A percentile compares a stretch with the other conserved stretches of the same genome.
These are phyloP conservation scores for Nepenthes gracilis DNA, from an alignment of 148 eudicot species.

Conservation along the genomic window DNA sequence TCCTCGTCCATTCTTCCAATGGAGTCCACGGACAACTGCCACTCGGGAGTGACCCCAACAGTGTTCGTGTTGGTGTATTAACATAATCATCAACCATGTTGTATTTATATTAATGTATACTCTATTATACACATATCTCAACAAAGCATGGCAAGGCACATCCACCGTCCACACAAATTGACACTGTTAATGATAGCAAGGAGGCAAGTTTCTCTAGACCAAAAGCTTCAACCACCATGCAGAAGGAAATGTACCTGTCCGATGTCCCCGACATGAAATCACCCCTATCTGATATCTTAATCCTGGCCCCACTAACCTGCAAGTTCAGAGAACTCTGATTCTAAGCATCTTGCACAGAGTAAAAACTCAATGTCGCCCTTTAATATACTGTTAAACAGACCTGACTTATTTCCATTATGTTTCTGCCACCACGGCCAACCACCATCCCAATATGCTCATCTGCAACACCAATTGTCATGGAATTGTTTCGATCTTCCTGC, in stretches of 20 bases:
- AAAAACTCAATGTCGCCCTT: background rate
- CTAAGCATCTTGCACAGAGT: background rate
- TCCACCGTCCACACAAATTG: too few relatives aligned
- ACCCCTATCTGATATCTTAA: conserved; percentile 90
- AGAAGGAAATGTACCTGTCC: conserved; percentile 42
- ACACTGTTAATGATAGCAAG: too few relatives aligned
- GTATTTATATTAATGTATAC: too few relatives aligned
- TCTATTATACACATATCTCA: too few relatives aligned
- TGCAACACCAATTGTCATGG: conserved; percentile 84
- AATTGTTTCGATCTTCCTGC: conserved; percentile 66
- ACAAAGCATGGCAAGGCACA: too few relatives aligned
- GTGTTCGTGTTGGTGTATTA: too few relatives aligned
- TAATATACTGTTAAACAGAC: conserved; percentile 15
- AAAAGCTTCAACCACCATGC: background rate
- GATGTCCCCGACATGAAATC: conserved; percentile 95
- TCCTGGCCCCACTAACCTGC: conserved; percentile 95
- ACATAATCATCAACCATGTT: too few relatives aligned
- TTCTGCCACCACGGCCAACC: conserved; percentile 94
- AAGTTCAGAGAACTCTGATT: conserved; percentile 2
- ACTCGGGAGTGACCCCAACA: too few relatives aligned
- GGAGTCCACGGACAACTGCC: too few relatives aligned
- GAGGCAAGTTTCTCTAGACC: background rate
- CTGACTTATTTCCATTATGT: conserved; percentile 76
- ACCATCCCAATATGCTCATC: conserved; percentile 96
- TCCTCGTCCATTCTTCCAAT: too few relatives aligned